Evolutionary conservation across 1,284 basidiomycete genomes (phyloP), one percentile per base, ranked within the genome.

Genomic region (Porogramme epimiltina): DNA sequence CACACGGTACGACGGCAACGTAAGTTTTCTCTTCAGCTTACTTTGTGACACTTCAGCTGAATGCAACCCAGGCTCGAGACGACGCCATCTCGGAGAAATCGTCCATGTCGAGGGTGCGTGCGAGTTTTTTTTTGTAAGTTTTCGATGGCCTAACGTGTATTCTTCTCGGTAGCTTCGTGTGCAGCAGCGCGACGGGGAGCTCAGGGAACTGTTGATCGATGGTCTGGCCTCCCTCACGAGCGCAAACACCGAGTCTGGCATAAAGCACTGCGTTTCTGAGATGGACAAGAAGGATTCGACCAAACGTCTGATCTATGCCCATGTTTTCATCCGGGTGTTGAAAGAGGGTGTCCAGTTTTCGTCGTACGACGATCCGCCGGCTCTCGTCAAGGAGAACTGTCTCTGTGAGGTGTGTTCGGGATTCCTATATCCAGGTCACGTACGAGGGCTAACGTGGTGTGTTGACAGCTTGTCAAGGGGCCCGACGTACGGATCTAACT

Each of bases 301-400:
- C 24, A 87, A 90, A 63, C 84, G 93, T 33, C 79, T 84, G 3
- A 91, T 94, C 22, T 96, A 95, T 65, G 86, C 93, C 47, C 86
- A 90, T 64, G 86, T 95, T n/a, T 92, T 95, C 69, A 85, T 91
- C 42, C 83, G 89, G 43, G 91, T 95, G 3, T 79, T 97, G 45
- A 81, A 86, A 15, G 87, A 91, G 62, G 92, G 91, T 18, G 85
- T 89, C 18, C 84, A 82, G 54, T 86, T 91, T 51, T 81, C 84
- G 52, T 73, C 79, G 1, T 77, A 80, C 55, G 81, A 84, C 37
- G 78, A 78, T 49, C 74, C 80, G 5, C 71, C 78, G 20, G 67
- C 73, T n/a, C 72, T 76, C 47, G 73, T 74, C 47, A 78, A 79
- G 39, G 80, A 84, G 55, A 79, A 77, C 57, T 78, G 81, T 37